These are phyloP conservation scores for Fusarium newnesense DNA, from an alignment of 2,329 filamentous ascomycete genomes.

Conservation along the genomic window DNA sequence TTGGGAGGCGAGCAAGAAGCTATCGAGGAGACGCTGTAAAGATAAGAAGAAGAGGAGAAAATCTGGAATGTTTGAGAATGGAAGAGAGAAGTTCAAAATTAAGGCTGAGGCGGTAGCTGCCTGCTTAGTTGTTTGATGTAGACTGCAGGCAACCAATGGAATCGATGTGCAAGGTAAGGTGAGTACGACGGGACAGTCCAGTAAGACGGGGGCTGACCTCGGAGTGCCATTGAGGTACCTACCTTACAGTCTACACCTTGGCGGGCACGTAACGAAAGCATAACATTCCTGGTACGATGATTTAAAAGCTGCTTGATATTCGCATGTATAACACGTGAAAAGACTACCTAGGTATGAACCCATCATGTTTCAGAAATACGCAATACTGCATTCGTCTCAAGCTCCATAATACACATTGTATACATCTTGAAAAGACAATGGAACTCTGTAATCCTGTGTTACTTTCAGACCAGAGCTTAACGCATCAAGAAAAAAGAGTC, in stretches of 20 bases:
- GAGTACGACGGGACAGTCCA: not conserved
- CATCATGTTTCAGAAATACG: not conserved
- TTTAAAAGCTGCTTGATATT: not conserved
- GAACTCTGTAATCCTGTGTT: not conserved
- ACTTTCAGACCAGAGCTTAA: not conserved
- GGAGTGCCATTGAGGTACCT: not conserved
- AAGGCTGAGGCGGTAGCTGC: slow-evolving; percentile 37
- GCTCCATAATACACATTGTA: not conserved
- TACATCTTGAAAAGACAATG: not conserved
- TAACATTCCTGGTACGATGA: not conserved
- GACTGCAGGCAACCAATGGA: slow-evolving; percentile 42
- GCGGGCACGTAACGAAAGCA: not conserved
- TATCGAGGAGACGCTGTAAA: slow-evolving; percentile 10
- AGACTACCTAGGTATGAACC: not conserved
- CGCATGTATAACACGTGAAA: not conserved
- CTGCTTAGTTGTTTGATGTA: slow-evolving; percentile 40
- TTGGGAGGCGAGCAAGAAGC: not conserved
- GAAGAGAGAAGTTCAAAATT: slow-evolving; percentile 21
- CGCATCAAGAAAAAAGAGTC: slow-evolving; percentile 17
- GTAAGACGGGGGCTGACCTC: slow-evolving; percentile 13
- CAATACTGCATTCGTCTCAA: not conserved
- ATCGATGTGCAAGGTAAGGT: slow-evolving; percentile 20
- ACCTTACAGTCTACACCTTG: not conserved
- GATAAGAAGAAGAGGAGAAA: not conserved
- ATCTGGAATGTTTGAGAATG: not conserved